Conservation (phyloP, 2,329 filamentous ascomycete species). For the Microdochium bolleyi region DNA sequence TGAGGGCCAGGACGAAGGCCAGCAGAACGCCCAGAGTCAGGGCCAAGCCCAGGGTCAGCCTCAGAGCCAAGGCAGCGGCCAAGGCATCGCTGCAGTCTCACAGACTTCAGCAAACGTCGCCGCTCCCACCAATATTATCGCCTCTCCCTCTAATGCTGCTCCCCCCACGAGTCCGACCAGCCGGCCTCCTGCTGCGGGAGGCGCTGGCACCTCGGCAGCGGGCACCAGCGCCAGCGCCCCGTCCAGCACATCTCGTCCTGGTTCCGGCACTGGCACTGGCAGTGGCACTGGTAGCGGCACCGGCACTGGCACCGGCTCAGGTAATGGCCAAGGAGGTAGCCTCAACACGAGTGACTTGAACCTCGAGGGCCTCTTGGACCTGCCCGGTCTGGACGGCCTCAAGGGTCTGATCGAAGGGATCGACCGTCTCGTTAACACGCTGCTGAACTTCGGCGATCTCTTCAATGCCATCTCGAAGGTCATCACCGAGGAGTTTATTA, state of each 20-base stretch:
- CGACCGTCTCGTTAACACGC: conserved; percentile 12
- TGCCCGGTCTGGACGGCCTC: conserved; percentile 15
- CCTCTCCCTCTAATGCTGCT: too few species aligned
- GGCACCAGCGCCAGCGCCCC: neutral
- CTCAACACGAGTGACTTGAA: conserved; percentile 7
- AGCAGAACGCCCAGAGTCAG: neutral
- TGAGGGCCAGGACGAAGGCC: neutral
- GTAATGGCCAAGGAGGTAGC: neutral
- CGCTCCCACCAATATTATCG: neutral
- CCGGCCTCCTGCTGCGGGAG: neutral
- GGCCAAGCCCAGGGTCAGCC: too few species aligned
- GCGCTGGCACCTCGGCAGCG: conserved; percentile 9
- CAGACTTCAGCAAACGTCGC: neutral
- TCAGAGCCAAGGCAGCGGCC: neutral
- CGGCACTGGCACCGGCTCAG: conserved; percentile 6
- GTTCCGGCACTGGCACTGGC: neutral
- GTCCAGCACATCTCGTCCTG: neutral
- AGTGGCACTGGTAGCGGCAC: conserved; percentile 4
- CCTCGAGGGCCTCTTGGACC: neutral
- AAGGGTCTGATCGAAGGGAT: conserved; percentile 14
- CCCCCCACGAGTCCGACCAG: neutral
- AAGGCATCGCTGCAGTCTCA: neutral
- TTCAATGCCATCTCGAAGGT: conserved; percentile 21
- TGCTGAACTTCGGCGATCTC: conserved; percentile 17
- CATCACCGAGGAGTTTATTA: conserved; percentile 27